Percentiles rank a stretch among this genome's conserved stretches.
These are phyloP conservation scores for Sugiyamaella qingdaonensis DNA, from an alignment of 805 yeast genomes.

Conservation along the genomic window DNA sequence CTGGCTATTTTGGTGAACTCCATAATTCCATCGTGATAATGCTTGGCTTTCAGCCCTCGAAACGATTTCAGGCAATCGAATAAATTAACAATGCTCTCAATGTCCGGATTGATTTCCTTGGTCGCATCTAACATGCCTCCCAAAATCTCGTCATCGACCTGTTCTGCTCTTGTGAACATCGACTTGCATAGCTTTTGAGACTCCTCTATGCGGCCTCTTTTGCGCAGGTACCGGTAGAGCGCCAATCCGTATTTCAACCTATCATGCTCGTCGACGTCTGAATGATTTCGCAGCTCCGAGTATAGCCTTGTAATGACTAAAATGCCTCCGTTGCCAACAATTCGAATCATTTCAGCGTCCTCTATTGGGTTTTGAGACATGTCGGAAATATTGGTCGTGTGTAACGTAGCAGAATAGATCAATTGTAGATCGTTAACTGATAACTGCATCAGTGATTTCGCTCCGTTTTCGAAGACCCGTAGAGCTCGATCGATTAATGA, in stretches of 20 bases:
- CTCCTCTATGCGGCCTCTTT: not conserved
- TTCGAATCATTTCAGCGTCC: not conserved
- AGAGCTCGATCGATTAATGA: not conserved
- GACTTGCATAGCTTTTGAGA: not conserved
- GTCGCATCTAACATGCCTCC: constrained; percentile 10
- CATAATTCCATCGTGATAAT: constrained; percentile 4
- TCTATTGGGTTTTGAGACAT: too few relatives aligned
- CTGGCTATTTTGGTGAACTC: constrained; percentile 5
- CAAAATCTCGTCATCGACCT: constrained; percentile 7
- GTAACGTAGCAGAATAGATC: not conserved
- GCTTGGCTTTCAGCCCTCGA: not conserved
- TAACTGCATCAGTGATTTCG: not conserved
- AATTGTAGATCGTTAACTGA: not conserved
- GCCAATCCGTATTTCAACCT: not conserved
- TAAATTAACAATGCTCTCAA: constrained; percentile 6
- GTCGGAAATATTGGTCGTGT: too few relatives aligned
- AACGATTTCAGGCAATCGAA: not conserved
- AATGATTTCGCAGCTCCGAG: not conserved
- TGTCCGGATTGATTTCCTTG: constrained; percentile 5
- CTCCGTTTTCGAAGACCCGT: not conserved
- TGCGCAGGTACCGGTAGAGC: not conserved
- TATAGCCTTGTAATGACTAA: not conserved
- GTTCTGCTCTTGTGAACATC: not conserved
- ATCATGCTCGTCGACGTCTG: not conserved
- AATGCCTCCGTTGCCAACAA: not conserved